phyloP scores from a whole-genome alignment of 306 rosid genomes.

The Vigna reflexopilosa region DNA sequence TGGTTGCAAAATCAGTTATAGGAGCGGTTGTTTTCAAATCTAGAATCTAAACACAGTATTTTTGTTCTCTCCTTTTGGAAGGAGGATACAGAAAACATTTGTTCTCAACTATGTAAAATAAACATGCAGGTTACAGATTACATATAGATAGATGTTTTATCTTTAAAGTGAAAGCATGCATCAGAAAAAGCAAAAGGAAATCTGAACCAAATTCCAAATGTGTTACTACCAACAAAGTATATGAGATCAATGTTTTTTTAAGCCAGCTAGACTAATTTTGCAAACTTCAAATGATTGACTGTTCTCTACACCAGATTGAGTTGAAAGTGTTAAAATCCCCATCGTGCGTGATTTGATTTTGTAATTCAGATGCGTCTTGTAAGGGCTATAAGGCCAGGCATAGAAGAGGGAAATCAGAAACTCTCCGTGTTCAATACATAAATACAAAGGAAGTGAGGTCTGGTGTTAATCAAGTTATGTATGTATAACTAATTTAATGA shows the following conservation, averaged over 20 bases:
- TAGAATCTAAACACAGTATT: constrained; percentile 24
- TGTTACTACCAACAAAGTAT: not conserved
- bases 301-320: constrained; percentile 26
- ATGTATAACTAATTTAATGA: constrained; percentile 19
- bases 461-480: constrained; percentile 40
- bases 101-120: constrained; percentile 18
- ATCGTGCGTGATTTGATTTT: constrained; percentile 30
- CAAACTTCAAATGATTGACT: constrained; percentile 35
- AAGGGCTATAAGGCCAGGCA: constrained; percentile 56
- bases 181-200: constrained; percentile 17
- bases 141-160: not conserved
- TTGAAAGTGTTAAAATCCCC: constrained; percentile 6
- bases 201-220: not conserved
- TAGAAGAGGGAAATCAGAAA: constrained; percentile 93
- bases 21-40: not conserved
- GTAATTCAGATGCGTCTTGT: constrained; percentile 59
- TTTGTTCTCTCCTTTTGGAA: constrained; percentile 25
- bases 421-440: constrained; percentile 88
- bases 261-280: constrained; percentile 6
- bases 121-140: not conserved
- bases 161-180: constrained; percentile 8
- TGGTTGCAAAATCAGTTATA: constrained; percentile 15
- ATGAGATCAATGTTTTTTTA: not conserved
- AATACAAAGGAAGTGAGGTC: constrained; percentile 89
- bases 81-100: constrained; percentile 15